Percentiles rank a stretch among this genome's conserved stretches.
These are phyloP conservation scores for Cladosporium sp. DNA, from an alignment of 2,329 filamentous ascomycete species.

Conservation along the genomic window DNA sequence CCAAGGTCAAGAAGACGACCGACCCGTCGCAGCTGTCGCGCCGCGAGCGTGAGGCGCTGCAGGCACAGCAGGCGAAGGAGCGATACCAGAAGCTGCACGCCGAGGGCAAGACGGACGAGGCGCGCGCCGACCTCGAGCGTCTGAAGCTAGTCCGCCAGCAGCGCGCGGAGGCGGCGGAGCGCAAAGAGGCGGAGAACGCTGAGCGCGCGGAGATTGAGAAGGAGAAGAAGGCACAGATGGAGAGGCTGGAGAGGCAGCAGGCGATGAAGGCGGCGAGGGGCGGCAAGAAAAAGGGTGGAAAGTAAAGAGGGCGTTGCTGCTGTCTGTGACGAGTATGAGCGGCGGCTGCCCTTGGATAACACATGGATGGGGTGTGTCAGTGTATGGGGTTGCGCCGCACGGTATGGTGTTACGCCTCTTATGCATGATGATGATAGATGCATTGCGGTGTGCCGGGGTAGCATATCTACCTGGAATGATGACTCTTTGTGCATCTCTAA, in stretches of 20 bases:
- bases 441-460: constrained; percentile 19
- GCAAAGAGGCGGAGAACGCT: constrained; percentile 70
- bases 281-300: constrained; percentile 50
- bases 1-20: constrained; percentile 61
- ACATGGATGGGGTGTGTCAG: not conserved
- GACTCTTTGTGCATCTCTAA: not conserved
- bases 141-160: constrained; percentile 81
- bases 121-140: constrained; percentile 82
- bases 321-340: not conserved
- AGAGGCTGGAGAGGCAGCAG: constrained; percentile 51
- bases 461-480: constrained; percentile 6
- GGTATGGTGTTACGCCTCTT: constrained; percentile 17
- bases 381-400: not conserved
- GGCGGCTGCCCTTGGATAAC: constrained; percentile 5
- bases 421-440: constrained; percentile 21
- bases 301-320: constrained; percentile 24
- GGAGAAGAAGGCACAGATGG: constrained; percentile 53
- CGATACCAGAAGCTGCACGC: constrained; percentile 89
- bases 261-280: constrained; percentile 43
- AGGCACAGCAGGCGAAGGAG: constrained; percentile 87
- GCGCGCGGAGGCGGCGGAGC: constrained; percentile 77
- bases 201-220: constrained; percentile 59
- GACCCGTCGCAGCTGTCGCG: constrained; percentile 61
- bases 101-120: constrained; percentile 95
- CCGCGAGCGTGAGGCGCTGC: constrained; percentile 74